Evolutionary conservation across 495 filamentous ascomycete species (phyloP), one percentile per base, ranked within the genome.

Genomic region (Letharia columbiana): DNA sequence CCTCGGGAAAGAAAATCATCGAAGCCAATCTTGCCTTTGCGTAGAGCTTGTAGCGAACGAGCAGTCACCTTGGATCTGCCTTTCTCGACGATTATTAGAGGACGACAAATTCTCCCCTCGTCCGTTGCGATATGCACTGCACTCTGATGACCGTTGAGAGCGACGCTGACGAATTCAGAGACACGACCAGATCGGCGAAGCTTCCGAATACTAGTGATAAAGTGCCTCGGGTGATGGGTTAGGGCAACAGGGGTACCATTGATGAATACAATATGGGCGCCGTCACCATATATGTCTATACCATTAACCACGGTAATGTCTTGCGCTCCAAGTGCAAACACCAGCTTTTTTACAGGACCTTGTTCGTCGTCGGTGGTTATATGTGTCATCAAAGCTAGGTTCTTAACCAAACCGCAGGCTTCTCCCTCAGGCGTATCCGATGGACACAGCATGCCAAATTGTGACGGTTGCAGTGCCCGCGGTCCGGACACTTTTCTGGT

Each of bases 351-450:
- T 12, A 99, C 87, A 0, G 92, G 91, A 23, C 86, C 91, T 73
- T 97, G 92, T 63, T 96, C 92, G 67, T 95, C 90, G 58, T 94
- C 88, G 4, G 92, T 97, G 13, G 94, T 99, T 70, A 99, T 96
- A 72, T 99, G 95, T 18, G 95, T 98, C 95, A 99, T 98, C 20
- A 99, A 82, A 4, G 94, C 95, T 78, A 99, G 78, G 72, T 99
- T 99, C 79, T 99, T 99, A 61, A 99, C 91, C 50, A 99, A 76
- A 82, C 94, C 94, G 77, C 94, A 99, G 5, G 94, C 90, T 77
- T 99, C 95, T 73, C 94, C 94, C 87, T 99, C 94, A 20, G 94
- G 94, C 0, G 94, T 99, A 80, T 99, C 94, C 12, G 94, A 92
- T 1, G 91, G 87, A 74, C 94, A 99, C 31, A 99, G 80, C 90